Conservation (phyloP, 164 flowering plant genomes). For the Aristolochia fimbriata region DNA sequence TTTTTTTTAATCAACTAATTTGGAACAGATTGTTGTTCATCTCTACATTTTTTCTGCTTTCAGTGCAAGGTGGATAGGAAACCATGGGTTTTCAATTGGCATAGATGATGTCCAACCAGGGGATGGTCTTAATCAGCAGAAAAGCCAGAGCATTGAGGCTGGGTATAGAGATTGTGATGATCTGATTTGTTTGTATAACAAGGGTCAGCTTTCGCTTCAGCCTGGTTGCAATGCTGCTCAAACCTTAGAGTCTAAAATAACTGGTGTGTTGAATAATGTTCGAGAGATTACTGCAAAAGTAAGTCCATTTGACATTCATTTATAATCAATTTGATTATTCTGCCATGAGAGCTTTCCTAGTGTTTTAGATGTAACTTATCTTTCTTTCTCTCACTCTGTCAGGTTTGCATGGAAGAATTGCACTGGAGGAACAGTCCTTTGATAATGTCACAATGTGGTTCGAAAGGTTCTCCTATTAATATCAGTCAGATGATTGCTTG, state of each 20-base stretch:
- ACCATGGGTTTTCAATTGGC: slow-evolving; percentile 98
- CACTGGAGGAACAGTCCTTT: slow-evolving; percentile 96
- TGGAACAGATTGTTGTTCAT: too few species aligned
- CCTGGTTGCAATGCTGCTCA: slow-evolving; percentile 90
- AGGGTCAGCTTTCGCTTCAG: slow-evolving; percentile 49
- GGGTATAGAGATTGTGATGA: slow-evolving; percentile 51
- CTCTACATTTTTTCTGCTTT: slow-evolving; percentile 4
- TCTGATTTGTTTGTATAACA: slow-evolving; percentile 36
- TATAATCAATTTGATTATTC: background rate
- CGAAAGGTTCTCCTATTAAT: slow-evolving; percentile 92
- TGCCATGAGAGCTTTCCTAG: background rate
- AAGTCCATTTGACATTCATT: slow-evolving; percentile 1
- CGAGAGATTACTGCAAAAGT: slow-evolving; percentile 65
- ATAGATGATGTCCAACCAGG: slow-evolving; percentile 95
- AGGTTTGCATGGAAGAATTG: slow-evolving; percentile 67
- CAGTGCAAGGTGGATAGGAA: slow-evolving; percentile 99
- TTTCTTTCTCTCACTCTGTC: background rate
- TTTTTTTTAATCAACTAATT: too few species aligned
- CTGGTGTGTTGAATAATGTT: slow-evolving; percentile 46
- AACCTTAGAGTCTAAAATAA: slow-evolving; percentile 69
- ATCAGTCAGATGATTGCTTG: slow-evolving; percentile 97
- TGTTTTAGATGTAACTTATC: background rate
- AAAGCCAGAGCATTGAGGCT: slow-evolving; percentile 24
- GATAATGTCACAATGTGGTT: slow-evolving; percentile 97
- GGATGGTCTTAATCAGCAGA: slow-evolving; percentile 29